These are phyloP conservation scores for Chlamydomonas sp. DNA, from an alignment of 139 green algal genomes.

Conservation along the genomic window DNA sequence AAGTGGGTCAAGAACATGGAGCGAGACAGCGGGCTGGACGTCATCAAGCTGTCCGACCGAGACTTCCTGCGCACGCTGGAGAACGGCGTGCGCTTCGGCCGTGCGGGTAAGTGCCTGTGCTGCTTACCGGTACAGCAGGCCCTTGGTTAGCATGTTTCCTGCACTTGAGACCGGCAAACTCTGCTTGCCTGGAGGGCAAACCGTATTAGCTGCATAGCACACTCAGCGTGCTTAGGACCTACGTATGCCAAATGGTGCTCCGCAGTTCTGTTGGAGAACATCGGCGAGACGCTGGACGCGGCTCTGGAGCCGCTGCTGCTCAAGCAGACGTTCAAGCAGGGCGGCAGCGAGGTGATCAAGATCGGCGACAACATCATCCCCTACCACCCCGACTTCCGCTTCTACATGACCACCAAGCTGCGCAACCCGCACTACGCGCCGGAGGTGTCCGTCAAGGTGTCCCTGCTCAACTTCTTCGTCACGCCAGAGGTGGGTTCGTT, in stretches of 20 bases:
- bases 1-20: slow-evolving; percentile 88
- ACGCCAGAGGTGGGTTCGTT: slow-evolving; percentile 61
- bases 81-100: slow-evolving; percentile 71
- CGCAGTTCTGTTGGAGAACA: slow-evolving; percentile 78
- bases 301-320: slow-evolving; percentile 83
- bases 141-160: neutral
- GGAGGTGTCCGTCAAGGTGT: slow-evolving; percentile 82
- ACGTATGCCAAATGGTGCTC: too few species aligned
- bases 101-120: slow-evolving; percentile 32
- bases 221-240: too few species aligned
- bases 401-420: slow-evolving; percentile 87
- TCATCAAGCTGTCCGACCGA: slow-evolving; percentile 84
- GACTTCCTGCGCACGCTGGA: slow-evolving; percentile 83
- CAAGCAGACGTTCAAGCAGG: slow-evolving; percentile 87
- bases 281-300: slow-evolving; percentile 77
- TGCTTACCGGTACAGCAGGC: neutral
- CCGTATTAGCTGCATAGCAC: too few species aligned
- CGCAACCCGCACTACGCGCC: slow-evolving; percentile 81
- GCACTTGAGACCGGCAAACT: neutral
- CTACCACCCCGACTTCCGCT: slow-evolving; percentile 87
- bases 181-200: neutral
- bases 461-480: slow-evolving; percentile 80
- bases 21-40: slow-evolving; percentile 74
- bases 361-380: slow-evolving; percentile 88
- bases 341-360: slow-evolving; percentile 83